Evolutionary conservation across 2,329 filamentous ascomycete genomes (phyloP), one percentile per base, ranked within the genome.

Genomic region (Fusarium cyanostomum): DNA sequence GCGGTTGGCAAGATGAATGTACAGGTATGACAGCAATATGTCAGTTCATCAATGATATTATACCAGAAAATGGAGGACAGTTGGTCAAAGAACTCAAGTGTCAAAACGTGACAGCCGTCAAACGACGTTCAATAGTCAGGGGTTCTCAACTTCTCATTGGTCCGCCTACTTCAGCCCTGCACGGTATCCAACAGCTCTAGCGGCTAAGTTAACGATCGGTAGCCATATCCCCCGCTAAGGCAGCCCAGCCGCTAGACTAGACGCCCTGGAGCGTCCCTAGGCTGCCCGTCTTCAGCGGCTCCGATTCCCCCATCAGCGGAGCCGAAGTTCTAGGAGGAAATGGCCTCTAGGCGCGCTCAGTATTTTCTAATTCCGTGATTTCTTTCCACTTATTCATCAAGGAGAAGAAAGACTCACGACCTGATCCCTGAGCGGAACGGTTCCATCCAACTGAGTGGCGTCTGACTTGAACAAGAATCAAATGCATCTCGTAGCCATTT

Each of bases 401-500:
- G 21, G 6, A 21, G 21, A 21, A 21, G 21, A 4, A 21, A 21
- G 21, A 21, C 4, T 21, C 4, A 21, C 21, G 4, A 21, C 6
- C 21, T 21, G 21, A 21, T 21, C 6, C 21, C 21, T 4, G 21
- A 21, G 21, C 6, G 4, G 4, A 21, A 21, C 21, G 6, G 21
- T 21, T 21, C 6, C 4, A 21, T 21, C 4, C 21, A 21, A 21
- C 21, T 21, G 21, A 21, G 21, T 21, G 21, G 21, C 21, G 21
- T 21, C 21, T 4, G 21, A 21, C 21, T 21, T 21, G 38, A 35
- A 9, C 38, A 21, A 52, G 44, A 34, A 48, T 48, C n/a, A 49
- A 49, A 51, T 54, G 33, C 28, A 31, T 46, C 52, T 59, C 52
- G 44, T 60, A 59, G 33, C 39, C 48, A 68, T 70, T 59, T 67